These are phyloP conservation scores for Clarireedia homoeocarpa DNA, from an alignment of 2,329 filamentous ascomycete species.

Conservation along the genomic window DNA sequence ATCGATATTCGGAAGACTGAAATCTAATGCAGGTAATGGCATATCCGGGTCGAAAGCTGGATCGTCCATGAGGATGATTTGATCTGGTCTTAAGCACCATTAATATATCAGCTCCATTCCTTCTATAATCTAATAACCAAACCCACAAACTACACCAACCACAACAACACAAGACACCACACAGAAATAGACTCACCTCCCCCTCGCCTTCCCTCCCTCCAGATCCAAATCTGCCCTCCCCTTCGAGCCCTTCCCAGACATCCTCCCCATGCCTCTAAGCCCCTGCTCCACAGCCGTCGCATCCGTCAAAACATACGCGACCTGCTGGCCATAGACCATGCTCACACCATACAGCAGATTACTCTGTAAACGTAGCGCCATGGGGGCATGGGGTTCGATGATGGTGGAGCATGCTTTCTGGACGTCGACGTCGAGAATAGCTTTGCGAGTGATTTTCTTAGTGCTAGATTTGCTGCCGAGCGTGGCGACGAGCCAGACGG, in stretches of 20 bases:
- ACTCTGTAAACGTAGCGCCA: slow-evolving; percentile 83
- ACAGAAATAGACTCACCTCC: slow-evolving; percentile 47
- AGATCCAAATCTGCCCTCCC: slow-evolving; percentile 55
- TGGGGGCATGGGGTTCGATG: slow-evolving; percentile 72
- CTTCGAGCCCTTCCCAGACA: slow-evolving; percentile 33
- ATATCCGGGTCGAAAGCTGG: slow-evolving; percentile 68
- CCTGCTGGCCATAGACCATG: slow-evolving; percentile 81
- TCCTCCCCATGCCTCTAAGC: slow-evolving; percentile 60
- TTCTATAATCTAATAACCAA: neutral
- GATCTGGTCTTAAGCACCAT: slow-evolving; percentile 50
- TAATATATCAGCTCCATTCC: neutral
- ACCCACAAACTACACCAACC: neutral
- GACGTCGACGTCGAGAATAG: slow-evolving; percentile 82
- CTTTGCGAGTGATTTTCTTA: slow-evolving; percentile 72
- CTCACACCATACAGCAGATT: slow-evolving; percentile 83
- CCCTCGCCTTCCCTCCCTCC: slow-evolving; percentile 39
- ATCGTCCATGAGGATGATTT: slow-evolving; percentile 75
- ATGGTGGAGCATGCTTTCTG: slow-evolving; percentile 85
- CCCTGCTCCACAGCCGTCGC: slow-evolving; percentile 60
- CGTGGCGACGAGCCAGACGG: slow-evolving; percentile 91
- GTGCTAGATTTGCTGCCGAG: slow-evolving; percentile 64
- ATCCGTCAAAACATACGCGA: slow-evolving; percentile 75
- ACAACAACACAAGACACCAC: neutral
- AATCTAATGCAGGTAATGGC: slow-evolving; percentile 49
- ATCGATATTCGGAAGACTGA: slow-evolving; percentile 25